phyloP scores from a whole-genome alignment of 768 basidiomycete species.

The Paxillus ammoniavirescens region DNA sequence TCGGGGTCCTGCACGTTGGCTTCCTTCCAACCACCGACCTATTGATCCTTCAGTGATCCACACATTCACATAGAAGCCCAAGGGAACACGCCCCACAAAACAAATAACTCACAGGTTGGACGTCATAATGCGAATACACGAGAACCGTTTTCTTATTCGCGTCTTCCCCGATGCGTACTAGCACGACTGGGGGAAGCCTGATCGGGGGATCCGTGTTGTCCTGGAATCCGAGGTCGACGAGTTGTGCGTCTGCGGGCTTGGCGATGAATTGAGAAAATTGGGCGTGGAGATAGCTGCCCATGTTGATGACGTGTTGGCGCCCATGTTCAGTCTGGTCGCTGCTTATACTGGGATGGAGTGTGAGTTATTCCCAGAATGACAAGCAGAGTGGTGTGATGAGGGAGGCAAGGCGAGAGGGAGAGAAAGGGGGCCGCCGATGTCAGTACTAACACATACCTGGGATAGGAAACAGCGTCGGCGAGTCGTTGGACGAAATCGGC shows the following conservation, averaged over 20 bases:
- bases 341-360: background rate
- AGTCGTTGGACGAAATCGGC: background rate
- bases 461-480: background rate
- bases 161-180: background rate
- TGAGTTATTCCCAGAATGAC: no score
- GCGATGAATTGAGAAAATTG: background rate
- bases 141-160: slow-evolving; percentile 68
- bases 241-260: background rate
- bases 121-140: slow-evolving; percentile 89
- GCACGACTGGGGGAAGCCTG: background rate
- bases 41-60: no score
- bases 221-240: background rate
- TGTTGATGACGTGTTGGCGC: background rate
- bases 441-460: background rate
- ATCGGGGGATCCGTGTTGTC: background rate
- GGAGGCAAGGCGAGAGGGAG: no score
- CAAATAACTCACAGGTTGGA: slow-evolving; percentile 64
- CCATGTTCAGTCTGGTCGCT: background rate
- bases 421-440: no score
- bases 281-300: background rate
- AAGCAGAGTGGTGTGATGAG: no score
- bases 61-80: background rate
- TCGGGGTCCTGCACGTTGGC: slow-evolving; percentile 37
- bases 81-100: background rate
- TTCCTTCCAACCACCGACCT: background rate